A percentile compares a stretch with the other conserved stretches of the same genome.
Evolutionary conservation across 331 rosid genomes (phyloP).

Genomic region (Pyracantha coccinea): DNA sequence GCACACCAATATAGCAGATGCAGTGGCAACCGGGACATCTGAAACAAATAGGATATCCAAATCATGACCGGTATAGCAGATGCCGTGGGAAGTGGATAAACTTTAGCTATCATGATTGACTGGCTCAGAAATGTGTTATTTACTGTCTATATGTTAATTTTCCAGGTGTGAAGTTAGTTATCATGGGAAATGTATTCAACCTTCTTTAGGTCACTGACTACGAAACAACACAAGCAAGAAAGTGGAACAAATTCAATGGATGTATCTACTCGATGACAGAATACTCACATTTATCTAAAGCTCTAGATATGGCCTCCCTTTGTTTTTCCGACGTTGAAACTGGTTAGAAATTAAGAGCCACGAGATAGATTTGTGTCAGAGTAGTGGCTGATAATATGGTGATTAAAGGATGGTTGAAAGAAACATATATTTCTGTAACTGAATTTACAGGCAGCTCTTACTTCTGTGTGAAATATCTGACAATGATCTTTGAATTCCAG

Average conservation of each 20-base stretch:
- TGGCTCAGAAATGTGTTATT: not conserved
- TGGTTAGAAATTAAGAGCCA: conserved; percentile 18
- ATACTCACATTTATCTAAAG: conserved; percentile 46
- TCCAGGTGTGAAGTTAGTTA: not conserved
- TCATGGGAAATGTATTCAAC: not conserved
- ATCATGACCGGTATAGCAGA: not conserved
- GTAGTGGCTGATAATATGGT: not conserved
- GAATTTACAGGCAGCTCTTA: conserved; percentile 25
- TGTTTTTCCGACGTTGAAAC: conserved; percentile 33
- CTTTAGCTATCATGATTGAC: not conserved
- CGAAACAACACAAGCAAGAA: not conserved
- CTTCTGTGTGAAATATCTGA: conserved; percentile 28
- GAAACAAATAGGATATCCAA: conserved; percentile 10
- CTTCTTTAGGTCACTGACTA: not conserved
- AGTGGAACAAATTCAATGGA: not conserved
- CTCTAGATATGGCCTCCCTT: conserved; percentile 21
- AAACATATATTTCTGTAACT: not conserved
- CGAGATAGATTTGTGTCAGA: conserved; percentile 11
- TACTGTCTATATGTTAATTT: not conserved
- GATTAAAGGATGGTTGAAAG: not conserved
- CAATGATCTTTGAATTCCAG: conserved; percentile 59
- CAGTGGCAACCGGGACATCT: conserved; percentile 71
- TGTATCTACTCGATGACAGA: not conserved
- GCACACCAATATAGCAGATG: conserved; percentile 63
- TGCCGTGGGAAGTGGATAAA: not conserved